These are phyloP conservation scores for Blastobotrys robertii DNA, from an alignment of 805 yeast species.

Conservation along the genomic window DNA sequence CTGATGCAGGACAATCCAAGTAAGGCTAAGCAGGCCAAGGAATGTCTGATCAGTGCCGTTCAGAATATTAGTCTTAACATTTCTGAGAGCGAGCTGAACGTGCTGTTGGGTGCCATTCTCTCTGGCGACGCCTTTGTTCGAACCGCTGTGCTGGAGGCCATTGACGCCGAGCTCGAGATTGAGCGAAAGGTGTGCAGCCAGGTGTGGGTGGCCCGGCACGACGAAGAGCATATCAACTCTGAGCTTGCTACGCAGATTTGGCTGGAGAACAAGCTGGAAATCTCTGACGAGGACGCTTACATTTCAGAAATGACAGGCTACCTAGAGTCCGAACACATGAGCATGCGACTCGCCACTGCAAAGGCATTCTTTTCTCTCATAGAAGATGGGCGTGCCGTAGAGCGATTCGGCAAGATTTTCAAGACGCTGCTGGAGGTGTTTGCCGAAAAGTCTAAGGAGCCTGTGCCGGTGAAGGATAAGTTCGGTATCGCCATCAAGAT, in stretches of 20 bases:
- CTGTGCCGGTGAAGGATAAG: slow-evolving; percentile 66
- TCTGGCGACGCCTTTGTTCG: slow-evolving; percentile 65
- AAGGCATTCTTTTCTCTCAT: slow-evolving; percentile 56
- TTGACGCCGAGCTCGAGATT: slow-evolving; percentile 66
- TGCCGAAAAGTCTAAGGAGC: slow-evolving; percentile 52
- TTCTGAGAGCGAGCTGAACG: slow-evolving; percentile 43
- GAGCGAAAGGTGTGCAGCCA: slow-evolving; percentile 45
- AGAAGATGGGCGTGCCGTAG: slow-evolving; percentile 10
- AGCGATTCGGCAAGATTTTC: slow-evolving; percentile 30
- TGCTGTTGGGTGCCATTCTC: slow-evolving; percentile 48
- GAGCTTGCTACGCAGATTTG: slow-evolving; percentile 73
- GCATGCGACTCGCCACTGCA: slow-evolving; percentile 66
- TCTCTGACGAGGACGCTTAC: slow-evolving; percentile 37
- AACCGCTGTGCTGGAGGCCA: slow-evolving; percentile 65
- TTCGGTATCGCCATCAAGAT: slow-evolving; percentile 67
- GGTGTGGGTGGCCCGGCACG: slow-evolving; percentile 70
- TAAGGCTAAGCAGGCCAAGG: slow-evolving; percentile 74
- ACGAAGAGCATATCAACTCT: slow-evolving; percentile 51
- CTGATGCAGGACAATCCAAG: slow-evolving; percentile 59
- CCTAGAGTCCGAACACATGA: slow-evolving; percentile 48
- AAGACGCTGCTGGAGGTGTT: slow-evolving; percentile 46
- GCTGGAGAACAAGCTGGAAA: slow-evolving; percentile 60
- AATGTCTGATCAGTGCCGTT: slow-evolving; percentile 66
- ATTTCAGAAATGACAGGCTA: slow-evolving; percentile 34
- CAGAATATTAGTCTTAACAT: slow-evolving; percentile 64